Percentiles rank a stretch among this genome's conserved stretches.
phyloP scores from a whole-genome alignment of 2,329 filamentous ascomycete species.

The Sphaerostilbella broomeana region DNA sequence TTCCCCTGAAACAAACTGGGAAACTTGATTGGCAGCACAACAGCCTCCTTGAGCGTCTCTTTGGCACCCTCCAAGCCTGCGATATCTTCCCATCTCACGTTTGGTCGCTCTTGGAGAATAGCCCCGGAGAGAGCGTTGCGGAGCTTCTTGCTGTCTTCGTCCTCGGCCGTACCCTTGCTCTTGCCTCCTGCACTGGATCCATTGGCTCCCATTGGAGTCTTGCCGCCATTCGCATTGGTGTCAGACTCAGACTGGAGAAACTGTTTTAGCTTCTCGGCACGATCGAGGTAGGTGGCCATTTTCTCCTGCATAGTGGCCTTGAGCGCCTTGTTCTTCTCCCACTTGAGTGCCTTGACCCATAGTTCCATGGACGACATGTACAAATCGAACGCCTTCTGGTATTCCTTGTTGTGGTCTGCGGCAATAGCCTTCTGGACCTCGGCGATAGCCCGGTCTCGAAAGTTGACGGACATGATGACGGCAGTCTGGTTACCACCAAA shows the following conservation, averaged over 20 bases:
- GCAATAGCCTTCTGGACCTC: constrained; percentile 97
- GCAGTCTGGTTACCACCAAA: constrained; percentile 5
- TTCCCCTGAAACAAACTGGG: constrained; percentile 94
- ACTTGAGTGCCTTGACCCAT: constrained; percentile 98
- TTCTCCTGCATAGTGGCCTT: constrained; percentile 97
- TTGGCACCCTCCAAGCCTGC: constrained; percentile 91
- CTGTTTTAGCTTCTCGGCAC: constrained; percentile 93
- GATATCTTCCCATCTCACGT: constrained; percentile 97
- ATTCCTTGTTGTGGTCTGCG: constrained; percentile 88
- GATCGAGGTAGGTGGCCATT: constrained; percentile 95
- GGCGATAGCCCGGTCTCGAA: constrained; percentile 92
- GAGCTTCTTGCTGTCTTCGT: constrained; percentile 93
- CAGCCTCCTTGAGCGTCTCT: constrained; percentile 94
- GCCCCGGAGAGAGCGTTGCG: constrained; percentile 84
- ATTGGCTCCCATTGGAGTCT: constrained; percentile 60
- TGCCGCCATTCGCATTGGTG: constrained; percentile 60
- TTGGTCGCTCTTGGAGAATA: constrained; percentile 90
- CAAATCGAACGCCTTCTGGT: constrained; percentile 91
- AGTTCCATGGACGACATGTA: constrained; percentile 96
- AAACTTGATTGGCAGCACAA: constrained; percentile 96
- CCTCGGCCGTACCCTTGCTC: constrained; percentile 58
- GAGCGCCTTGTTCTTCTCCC: constrained; percentile 96
- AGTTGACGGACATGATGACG: constrained; percentile 83
- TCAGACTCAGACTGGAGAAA: constrained; percentile 73
- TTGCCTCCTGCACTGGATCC: constrained; percentile 60